phyloP scores from a whole-genome alignment of 2,329 filamentous ascomycete species.

The Hortaea werneckii region DNA sequence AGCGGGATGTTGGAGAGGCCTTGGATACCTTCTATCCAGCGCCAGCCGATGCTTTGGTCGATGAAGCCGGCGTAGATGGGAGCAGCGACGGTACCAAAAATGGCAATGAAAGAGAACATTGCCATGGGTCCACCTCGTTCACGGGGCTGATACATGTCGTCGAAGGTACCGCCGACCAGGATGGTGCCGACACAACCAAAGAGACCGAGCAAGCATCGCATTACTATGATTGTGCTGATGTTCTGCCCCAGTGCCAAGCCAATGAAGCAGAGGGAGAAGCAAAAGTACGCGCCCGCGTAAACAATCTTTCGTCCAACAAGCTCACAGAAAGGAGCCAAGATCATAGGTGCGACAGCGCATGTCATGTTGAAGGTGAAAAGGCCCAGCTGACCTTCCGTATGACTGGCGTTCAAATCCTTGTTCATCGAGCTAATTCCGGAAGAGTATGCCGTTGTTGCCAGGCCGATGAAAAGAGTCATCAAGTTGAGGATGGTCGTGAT shows the following conservation, averaged over 20 bases:
- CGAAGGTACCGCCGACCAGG: constrained; percentile 41
- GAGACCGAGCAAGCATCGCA: constrained; percentile 38
- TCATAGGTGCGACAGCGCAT: constrained; percentile 38
- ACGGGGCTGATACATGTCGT: constrained; percentile 39
- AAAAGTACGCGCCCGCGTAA: constrained; percentile 37
- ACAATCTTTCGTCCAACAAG: constrained; percentile 38
- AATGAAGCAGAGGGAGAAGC: constrained; percentile 40
- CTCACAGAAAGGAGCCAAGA: constrained; percentile 42
- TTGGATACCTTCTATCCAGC: constrained; percentile 46
- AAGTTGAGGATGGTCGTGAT: constrained; percentile 39
- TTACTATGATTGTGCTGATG: constrained; percentile 39
- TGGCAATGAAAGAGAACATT: constrained; percentile 40
- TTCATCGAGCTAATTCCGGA: constrained; percentile 40
- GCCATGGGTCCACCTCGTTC: constrained; percentile 39
- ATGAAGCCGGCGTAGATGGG: constrained; percentile 47
- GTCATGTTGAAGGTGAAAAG: constrained; percentile 43
- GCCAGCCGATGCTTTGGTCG: constrained; percentile 42
- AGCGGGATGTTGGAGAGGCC: constrained; percentile 43
- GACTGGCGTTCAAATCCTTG: constrained; percentile 33
- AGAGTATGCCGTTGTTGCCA: constrained; percentile 45
- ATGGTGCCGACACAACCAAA: constrained; percentile 43
- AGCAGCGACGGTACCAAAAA: constrained; percentile 43
- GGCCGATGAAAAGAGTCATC: constrained; percentile 46
- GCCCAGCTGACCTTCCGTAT: constrained; percentile 38
- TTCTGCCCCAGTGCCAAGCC: constrained; percentile 39